Base-by-base conservation (phyloP, 805 yeast genomes). In the Yarrowia yakushimensis region DNA sequence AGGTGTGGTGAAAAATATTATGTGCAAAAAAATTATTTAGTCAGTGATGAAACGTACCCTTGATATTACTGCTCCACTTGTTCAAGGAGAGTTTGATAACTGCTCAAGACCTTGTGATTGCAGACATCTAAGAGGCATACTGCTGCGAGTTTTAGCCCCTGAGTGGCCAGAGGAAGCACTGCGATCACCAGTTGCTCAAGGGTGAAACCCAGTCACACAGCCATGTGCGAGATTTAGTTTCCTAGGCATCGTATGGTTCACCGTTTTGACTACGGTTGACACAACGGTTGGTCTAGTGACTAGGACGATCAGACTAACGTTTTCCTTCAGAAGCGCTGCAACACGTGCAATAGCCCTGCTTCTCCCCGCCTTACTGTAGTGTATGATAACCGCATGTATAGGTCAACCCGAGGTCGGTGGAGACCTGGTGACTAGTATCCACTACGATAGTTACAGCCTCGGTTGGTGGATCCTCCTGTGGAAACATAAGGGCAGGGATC, bases 211-310 rank as follows among this genome's bases (percentile, higher is more conserved):
- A 23, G 13, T 15, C 5, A 28, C 17, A 43, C 23, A n/a, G n/a
- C n/a, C n/a, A 15, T 23, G 23, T n/a, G 17, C 27, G 9, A 42
- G 48, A 42, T 42, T 25, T 10, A 8, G 42, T 37, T 37, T 37
- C 27, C 4, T 10, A 36, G 17, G 17, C 34, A 1, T 11, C 8
- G 6, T 9, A 18, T 17, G 23, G 41, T 18, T 36, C 41, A 18
- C 11, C 7, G 23, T 36, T 31, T 15, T 9, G 10, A 3, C 23
- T 41, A 41, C 45, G 23, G 45, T 23, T 23, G 18, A 9, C 50
- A 18, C 50, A 43, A 43, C 50, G 50, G 50, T 27, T 43, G 34
- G 48, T 43, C 50, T 43, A 27, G 50, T 23, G 50, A 43, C n/a
- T 15, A 43, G n/a, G 50, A n/a, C 50, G 50, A 43, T 43, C 50